These are phyloP conservation scores for Arabidopsis arenosa DNA, from an alignment of 345 rosid genomes.

Conservation along the genomic window DNA sequence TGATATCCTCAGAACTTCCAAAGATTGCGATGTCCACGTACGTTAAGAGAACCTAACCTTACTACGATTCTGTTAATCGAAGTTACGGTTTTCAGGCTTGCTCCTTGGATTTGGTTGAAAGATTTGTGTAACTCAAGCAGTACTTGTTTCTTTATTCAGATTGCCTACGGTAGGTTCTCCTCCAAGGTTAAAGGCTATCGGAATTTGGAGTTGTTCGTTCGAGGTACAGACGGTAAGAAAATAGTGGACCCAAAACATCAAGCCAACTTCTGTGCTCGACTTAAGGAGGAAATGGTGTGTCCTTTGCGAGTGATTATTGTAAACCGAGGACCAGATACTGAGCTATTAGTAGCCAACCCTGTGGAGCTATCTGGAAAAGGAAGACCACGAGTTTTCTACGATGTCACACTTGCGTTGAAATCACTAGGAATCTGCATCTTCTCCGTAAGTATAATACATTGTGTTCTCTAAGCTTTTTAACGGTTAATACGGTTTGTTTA, in stretches of 20 bases:
- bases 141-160: slow-evolving; percentile 49
- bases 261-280: slow-evolving; percentile 54
- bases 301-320: slow-evolving; percentile 65
- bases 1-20: slow-evolving; percentile 74
- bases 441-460: slow-evolving; percentile 49
- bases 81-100: not conserved
- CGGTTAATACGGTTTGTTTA: not conserved
- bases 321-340: slow-evolving; percentile 75
- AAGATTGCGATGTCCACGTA: slow-evolving; percentile 76
- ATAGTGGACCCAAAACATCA: slow-evolving; percentile 60
- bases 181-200: slow-evolving; percentile 54
- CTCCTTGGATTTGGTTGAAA: not conserved
- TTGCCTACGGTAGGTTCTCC: slow-evolving; percentile 69
- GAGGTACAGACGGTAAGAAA: slow-evolving; percentile 69
- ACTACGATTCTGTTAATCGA: not conserved
- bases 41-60: not conserved
- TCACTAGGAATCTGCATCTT: slow-evolving; percentile 69
- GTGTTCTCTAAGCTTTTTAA: too few species aligned
- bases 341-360: slow-evolving; percentile 75
- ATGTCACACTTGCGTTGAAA: slow-evolving; percentile 70
- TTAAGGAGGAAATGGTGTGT: slow-evolving; percentile 64
- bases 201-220: slow-evolving; percentile 66
- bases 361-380: slow-evolving; percentile 79
- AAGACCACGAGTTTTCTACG: slow-evolving; percentile 79
- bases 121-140: slow-evolving; percentile 3